phyloP scores from a whole-genome alignment of 2,329 filamentous ascomycete genomes.

The Fonsecaea pugnacius region DNA sequence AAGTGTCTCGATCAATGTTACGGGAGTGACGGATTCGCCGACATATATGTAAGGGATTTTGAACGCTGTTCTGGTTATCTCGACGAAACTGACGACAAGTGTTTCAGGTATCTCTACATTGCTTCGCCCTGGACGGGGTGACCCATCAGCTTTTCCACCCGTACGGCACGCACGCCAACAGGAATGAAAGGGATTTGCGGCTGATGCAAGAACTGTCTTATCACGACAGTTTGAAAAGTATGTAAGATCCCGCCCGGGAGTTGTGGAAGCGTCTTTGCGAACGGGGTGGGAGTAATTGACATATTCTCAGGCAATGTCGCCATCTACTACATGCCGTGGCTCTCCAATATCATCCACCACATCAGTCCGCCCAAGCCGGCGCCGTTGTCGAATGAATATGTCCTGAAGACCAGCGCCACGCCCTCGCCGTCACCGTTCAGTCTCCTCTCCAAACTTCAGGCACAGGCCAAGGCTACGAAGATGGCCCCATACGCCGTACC shows the following conservation, averaged over 20 bases:
- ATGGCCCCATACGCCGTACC: slow-evolving; percentile 14
- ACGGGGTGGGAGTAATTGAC: not conserved
- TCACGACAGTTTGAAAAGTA: slow-evolving; percentile 70
- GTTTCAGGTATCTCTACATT: slow-evolving; percentile 56
- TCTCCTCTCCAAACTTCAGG: slow-evolving; percentile 61
- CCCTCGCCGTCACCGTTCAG: slow-evolving; percentile 48
- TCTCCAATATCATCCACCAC: slow-evolving; percentile 54
- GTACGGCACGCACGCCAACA: slow-evolving; percentile 65
- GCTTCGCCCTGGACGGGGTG: slow-evolving; percentile 71
- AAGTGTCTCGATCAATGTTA: slow-evolving; percentile 6
- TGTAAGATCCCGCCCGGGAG: not conserved
- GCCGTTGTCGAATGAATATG: slow-evolving; percentile 64
- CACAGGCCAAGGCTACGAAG: slow-evolving; percentile 15
- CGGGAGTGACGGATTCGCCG: not conserved
- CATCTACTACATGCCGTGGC: slow-evolving; percentile 15
- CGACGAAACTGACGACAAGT: not conserved
- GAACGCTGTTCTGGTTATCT: not conserved
- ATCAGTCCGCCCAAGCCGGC: slow-evolving; percentile 61
- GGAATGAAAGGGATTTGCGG: slow-evolving; percentile 59
- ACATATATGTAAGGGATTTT: slow-evolving; percentile 59
- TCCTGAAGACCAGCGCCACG: slow-evolving; percentile 46
- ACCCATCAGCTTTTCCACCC: slow-evolving; percentile 73
- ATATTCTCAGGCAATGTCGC: slow-evolving; percentile 4
- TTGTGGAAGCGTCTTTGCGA: not conserved
- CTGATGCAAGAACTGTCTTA: slow-evolving; percentile 72